Evolutionary conservation across 1,139 yeast species (phyloP).

Genomic region (Tardiomyces depauwii): DNA sequence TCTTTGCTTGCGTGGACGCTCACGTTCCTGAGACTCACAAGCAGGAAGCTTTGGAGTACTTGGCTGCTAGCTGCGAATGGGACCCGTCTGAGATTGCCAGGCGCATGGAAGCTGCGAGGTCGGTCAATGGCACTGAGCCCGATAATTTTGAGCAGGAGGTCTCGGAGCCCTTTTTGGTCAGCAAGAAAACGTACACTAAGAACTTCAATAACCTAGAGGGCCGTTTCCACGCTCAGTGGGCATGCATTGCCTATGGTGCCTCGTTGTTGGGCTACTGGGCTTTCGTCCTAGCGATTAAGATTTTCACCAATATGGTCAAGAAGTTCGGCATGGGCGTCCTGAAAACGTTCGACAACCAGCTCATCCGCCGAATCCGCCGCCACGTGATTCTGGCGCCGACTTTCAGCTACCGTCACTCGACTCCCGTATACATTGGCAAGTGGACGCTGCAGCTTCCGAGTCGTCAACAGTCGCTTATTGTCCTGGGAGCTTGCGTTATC

Average conservation of each 20-base stretch:
- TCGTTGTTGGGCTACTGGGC: neutral
- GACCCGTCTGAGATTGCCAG: too few relatives aligned
- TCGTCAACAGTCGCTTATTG: slow-evolving; percentile 40
- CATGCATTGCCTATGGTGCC: neutral
- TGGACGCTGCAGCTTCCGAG: slow-evolving; percentile 41
- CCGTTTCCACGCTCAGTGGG: too few relatives aligned
- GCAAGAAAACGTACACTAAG: too few relatives aligned
- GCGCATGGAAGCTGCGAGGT: too few relatives aligned
- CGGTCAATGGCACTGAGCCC: too few relatives aligned
- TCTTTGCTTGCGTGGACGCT: too few relatives aligned
- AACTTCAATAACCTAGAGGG: too few relatives aligned
- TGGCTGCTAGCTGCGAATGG: too few relatives aligned
- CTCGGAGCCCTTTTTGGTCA: too few relatives aligned
- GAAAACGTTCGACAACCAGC: slow-evolving; percentile 22
- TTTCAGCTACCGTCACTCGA: slow-evolving; percentile 32
- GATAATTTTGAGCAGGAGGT: too few relatives aligned
- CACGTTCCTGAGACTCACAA: too few relatives aligned
- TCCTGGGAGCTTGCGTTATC: slow-evolving; percentile 35
- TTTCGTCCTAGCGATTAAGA: slow-evolving; percentile 7
- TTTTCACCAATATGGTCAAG: slow-evolving; percentile 5
- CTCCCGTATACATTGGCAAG: slow-evolving; percentile 18
- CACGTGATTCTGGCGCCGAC: slow-evolving; percentile 39
- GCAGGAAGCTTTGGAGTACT: too few relatives aligned
- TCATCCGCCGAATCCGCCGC: slow-evolving; percentile 31
- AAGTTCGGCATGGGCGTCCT: slow-evolving; percentile 26